phyloP scores from a whole-genome alignment of 2,329 filamentous ascomycete genomes.

The Didymella keratinophila region DNA sequence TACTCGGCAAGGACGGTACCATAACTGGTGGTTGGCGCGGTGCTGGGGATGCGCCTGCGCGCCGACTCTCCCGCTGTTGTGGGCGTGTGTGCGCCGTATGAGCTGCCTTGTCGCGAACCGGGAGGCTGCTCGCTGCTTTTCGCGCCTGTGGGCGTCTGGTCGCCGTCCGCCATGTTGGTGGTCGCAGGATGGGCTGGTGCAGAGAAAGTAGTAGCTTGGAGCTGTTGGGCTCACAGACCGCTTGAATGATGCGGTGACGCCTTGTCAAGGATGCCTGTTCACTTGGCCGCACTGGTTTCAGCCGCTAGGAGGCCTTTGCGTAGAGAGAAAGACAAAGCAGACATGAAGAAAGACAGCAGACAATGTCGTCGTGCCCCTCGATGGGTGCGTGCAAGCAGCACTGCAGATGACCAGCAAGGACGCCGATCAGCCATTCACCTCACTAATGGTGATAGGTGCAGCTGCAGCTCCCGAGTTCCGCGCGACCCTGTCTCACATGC shows the following conservation, averaged over 20 bases:
- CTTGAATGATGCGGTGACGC: conserved; percentile 13
- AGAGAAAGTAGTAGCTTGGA: conserved; percentile 10
- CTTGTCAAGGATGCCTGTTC: conserved; percentile 21
- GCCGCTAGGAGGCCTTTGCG: conserved; percentile 20
- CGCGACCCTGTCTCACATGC: conserved; percentile 12
- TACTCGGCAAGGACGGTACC: conserved; percentile 33
- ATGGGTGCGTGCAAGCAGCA: conserved; percentile 24
- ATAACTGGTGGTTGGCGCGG: conserved; percentile 44
- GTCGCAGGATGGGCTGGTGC: conserved; percentile 21
- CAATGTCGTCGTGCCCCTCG: conserved; percentile 22
- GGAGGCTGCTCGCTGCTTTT: conserved; percentile 35
- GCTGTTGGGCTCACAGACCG: conserved; percentile 15
- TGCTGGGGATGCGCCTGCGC: conserved; percentile 41
- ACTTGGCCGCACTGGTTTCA: conserved; percentile 27
- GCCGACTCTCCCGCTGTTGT: conserved; percentile 36
- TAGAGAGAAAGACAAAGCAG: conserved; percentile 10
- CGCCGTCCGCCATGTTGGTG: conserved; percentile 42
- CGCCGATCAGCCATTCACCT: conserved; percentile 17
- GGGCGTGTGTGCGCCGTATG: conserved; percentile 35
- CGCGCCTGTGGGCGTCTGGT: conserved; percentile 34
- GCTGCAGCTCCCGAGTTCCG: conserved; percentile 15
- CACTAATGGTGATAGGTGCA: neutral
- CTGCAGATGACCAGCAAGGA: conserved; percentile 34
- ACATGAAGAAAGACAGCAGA: conserved; percentile 17
- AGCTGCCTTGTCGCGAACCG: conserved; percentile 39